Evolutionary conservation across 345 rosid species (phyloP), one percentile per base, ranked within the genome.

Genomic region (Salix caprea): DNA sequence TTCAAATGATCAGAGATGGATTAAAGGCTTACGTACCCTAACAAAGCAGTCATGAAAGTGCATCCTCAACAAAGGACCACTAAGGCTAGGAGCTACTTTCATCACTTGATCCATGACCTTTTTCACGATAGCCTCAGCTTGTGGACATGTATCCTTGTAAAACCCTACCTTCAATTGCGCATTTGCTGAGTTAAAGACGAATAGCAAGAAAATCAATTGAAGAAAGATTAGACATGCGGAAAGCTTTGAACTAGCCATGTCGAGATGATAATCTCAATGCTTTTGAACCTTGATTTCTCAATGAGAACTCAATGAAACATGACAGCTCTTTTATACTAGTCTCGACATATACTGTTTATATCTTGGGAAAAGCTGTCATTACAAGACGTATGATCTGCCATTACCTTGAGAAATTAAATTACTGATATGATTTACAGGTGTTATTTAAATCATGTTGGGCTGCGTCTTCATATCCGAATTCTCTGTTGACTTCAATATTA

Each of bases 1-100:
- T 28, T 19, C 40, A 56, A 8, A 30, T 66, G 13, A 66, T 14
- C 15, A 34, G 69, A 34, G 16, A 18, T 16, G 23, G 12, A n/a
- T n/a, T n/a, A n/a, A 56, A 21, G 61, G 13, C 61, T 54, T 0
- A 8, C 54, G 32, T 74, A 94, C 97, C 83, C 89, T 58, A 18
- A 92, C 91, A 42, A 92, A 92, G 70, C 97, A 94, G 69, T 94
- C 98, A 30, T 94, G 97, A 46, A 94, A 92, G 71, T 87, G 88
- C 92, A 92, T 77, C 75, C 98, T 84, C 44, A 94, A 69, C 79
- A 92, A 65, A 65, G 96, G 91, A 19, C 82, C 92, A 23, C 87
- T 87, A 18, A 91, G 82, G 7, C 90, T 72, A 4, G 87, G 87
- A 12, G 86, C 88, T 0, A 76, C 82, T 1, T 83, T 80, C 52